Conservation (phyloP, 2,329 filamentous ascomycete genomes). For the Aspergillus fijiensis region DNA sequence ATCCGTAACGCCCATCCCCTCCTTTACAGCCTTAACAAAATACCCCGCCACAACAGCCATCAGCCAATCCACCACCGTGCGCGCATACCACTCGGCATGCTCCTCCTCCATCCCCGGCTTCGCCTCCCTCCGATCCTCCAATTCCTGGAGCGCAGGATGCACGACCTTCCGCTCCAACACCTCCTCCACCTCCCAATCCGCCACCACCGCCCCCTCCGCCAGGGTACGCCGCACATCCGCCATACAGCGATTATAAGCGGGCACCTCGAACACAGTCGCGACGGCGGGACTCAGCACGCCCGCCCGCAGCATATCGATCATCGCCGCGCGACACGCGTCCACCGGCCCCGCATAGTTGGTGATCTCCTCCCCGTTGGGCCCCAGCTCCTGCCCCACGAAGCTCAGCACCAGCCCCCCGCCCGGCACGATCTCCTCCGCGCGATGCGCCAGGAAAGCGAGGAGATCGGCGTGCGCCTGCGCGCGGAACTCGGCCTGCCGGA, state of each 20-base stretch:
- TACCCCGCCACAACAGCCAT: conserved; percentile 4
- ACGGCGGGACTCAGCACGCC: not conserved
- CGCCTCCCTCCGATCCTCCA: not conserved
- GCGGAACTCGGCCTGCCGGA: not conserved
- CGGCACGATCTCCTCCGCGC: not conserved
- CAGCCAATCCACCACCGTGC: conserved; percentile 1
- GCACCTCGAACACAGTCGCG: not conserved
- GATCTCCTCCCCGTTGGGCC: not conserved
- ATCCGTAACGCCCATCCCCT: not conserved
- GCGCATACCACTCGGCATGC: not conserved
- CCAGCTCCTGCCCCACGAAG: not conserved
- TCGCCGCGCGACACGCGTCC: not conserved
- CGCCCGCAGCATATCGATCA: not conserved
- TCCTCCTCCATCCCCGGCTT: not conserved
- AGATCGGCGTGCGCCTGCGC: not conserved
- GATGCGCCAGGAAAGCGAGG: not conserved
- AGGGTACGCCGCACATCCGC: not conserved
- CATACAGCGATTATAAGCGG: not conserved
- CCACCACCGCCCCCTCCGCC: not conserved
- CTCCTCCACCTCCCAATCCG: not conserved
- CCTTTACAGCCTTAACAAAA: not conserved
- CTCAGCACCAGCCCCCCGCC: not conserved
- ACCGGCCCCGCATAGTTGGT: not conserved
- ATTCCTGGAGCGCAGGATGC: not conserved
- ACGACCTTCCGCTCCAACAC: not conserved